Evolutionary conservation across 805 yeast genomes (phyloP).

Genomic region (Grigorovia jiainica): DNA sequence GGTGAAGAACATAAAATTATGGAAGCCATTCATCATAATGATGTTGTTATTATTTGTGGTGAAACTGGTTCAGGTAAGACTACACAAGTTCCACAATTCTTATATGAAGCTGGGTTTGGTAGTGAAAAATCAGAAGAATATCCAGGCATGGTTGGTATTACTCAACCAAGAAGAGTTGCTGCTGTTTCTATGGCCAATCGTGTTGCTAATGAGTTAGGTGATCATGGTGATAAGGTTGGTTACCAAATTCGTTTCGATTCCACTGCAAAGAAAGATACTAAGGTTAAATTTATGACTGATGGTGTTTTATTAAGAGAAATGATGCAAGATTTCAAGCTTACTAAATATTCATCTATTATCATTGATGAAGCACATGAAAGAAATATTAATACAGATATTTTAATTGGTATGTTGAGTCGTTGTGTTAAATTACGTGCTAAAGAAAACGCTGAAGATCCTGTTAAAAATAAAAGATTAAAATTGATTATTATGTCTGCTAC

Average conservation of each 20-base stretch:
- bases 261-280: conserved; percentile 52
- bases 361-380: conserved; percentile 99
- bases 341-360: conserved; percentile 75
- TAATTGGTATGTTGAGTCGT: conserved; percentile 90
- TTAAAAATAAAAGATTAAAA: conserved; percentile 53
- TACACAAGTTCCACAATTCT: conserved; percentile 94
- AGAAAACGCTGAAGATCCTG: conserved; percentile 39
- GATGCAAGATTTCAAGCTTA: conserved; percentile 75
- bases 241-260: conserved; percentile 79
- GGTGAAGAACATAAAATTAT: conserved; percentile 85
- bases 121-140: conserved; percentile 40
- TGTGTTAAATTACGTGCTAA: conserved; percentile 63
- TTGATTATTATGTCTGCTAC: conserved; percentile 96
- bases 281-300: conserved; percentile 85
- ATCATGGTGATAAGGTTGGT: conserved; percentile 60
- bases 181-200: conserved; percentile 86
- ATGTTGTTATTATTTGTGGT: conserved; percentile 86
- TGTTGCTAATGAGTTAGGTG: conserved; percentile 68
- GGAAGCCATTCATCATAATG: conserved; percentile 93
- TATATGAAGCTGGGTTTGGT: conserved; percentile 90
- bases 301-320: conserved; percentile 90
- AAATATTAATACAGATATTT: conserved; percentile 88
- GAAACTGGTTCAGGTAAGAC: conserved; percentile 99
- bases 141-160: conserved; percentile 93
- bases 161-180: conserved; percentile 93